phyloP scores from a whole-genome alignment of 108 stramenopile species.

The Conticribra guillardii region DNA sequence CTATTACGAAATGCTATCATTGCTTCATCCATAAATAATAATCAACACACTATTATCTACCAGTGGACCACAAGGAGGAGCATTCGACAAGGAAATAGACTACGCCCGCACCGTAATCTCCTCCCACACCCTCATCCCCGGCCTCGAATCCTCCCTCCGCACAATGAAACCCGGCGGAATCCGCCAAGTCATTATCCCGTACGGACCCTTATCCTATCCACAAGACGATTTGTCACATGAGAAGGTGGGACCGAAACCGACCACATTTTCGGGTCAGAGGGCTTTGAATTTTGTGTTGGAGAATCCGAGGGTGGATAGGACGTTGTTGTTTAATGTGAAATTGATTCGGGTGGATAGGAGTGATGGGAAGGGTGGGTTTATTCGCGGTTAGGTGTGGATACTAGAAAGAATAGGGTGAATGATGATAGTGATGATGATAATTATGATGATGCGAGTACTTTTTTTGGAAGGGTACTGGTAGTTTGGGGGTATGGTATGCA shows the following conservation, averaged over 20 bases:
- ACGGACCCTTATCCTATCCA: conserved; percentile 77
- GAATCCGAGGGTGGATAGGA: conserved; percentile 90
- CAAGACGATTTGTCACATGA: conserved; percentile 73
- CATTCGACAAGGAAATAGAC: conserved; percentile 90
- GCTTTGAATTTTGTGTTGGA: conserved; percentile 95
- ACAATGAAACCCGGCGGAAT: conserved; percentile 87
- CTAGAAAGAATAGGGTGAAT: too few species aligned
- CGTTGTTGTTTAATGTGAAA: conserved; percentile 90
- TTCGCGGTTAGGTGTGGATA: conserved; percentile 56
- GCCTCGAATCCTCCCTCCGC: conserved; percentile 76
- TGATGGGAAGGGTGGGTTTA: conserved; percentile 77
- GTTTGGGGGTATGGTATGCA: too few species aligned
- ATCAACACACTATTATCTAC: not conserved
- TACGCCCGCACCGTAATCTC: conserved; percentile 84
- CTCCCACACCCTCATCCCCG: conserved; percentile 66
- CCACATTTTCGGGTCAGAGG: conserved; percentile 86
- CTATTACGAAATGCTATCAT: not conserved
- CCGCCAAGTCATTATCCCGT: conserved; percentile 90
- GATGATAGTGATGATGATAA: too few species aligned
- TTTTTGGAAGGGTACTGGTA: too few species aligned
- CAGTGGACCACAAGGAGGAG: conserved; percentile 80
- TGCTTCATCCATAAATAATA: not conserved
- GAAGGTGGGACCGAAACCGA: conserved; percentile 89
- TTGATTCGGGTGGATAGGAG: conserved; percentile 91
- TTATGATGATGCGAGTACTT: too few species aligned